A percentile compares a stretch with the other conserved stretches of the same genome.
Conservation (phyloP, 345 rosid genomes). For the Eucalyptus decipiens region DNA sequence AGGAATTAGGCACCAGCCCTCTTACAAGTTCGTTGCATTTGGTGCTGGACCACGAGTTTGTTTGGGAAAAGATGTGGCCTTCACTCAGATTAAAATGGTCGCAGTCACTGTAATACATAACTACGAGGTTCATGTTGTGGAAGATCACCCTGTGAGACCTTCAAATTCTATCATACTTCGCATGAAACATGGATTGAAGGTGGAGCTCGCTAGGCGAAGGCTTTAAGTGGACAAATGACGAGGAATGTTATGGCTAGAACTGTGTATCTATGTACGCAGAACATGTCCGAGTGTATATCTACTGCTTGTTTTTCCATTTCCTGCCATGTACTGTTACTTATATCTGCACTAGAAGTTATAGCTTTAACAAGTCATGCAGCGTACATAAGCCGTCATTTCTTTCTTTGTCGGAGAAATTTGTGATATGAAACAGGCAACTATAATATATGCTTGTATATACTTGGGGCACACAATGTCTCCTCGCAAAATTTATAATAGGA, state of each 20-base stretch:
- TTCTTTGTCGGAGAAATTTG: too few species aligned
- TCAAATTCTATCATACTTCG: conserved; percentile 20
- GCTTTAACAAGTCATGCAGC: too few species aligned
- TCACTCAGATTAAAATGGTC: conserved; percentile 35
- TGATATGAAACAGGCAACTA: too few species aligned
- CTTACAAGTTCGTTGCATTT: conserved; percentile 44
- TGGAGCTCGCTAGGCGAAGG: conserved; percentile 8
- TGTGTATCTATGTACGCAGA: background rate
- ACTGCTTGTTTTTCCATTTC: too few species aligned
- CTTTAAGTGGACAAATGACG: background rate
- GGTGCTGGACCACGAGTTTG: conserved; percentile 57
- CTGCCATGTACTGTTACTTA: too few species aligned
- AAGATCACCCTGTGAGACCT: conserved; percentile 3
- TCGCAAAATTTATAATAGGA: too few species aligned
- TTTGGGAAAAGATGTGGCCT: conserved; percentile 43
- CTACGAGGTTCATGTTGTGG: conserved; percentile 22
- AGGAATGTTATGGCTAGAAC: background rate
- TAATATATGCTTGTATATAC: too few species aligned
- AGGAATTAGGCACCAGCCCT: conserved; percentile 19
- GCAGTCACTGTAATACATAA: conserved; percentile 25
- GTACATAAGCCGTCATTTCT: too few species aligned
- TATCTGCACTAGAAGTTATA: too few species aligned
- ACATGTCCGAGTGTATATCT: background rate
- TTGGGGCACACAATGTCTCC: too few species aligned
- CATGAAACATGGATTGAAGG: conserved; percentile 34